A percentile compares a stretch with the other conserved stretches of the same genome.
These are phyloP conservation scores for Porogramme epimiltina DNA, from an alignment of 1,284 basidiomycete genomes.

Conservation along the genomic window DNA sequence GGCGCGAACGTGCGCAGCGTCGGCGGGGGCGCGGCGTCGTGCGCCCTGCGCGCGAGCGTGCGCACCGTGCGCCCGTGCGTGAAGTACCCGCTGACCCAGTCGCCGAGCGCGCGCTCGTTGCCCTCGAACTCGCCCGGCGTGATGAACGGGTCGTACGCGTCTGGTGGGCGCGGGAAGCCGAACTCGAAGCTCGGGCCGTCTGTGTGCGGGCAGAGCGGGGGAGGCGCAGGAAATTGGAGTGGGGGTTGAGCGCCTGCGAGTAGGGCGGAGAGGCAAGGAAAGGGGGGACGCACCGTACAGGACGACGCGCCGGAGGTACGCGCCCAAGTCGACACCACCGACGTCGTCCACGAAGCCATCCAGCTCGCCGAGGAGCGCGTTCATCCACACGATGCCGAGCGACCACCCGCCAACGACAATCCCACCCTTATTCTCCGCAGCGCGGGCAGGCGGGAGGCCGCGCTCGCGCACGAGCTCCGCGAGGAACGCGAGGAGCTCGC, in stretches of 20 bases:
- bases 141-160: slow-evolving; percentile 11
- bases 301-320: slow-evolving; percentile 3
- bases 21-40: slow-evolving; percentile 1
- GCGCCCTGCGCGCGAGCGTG: slow-evolving; percentile 4
- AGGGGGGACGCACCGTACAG: background rate
- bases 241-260: too few relatives aligned
- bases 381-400: slow-evolving; percentile 8
- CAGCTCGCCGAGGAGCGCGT: slow-evolving; percentile 4
- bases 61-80: slow-evolving; percentile 10
- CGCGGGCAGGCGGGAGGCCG: slow-evolving; percentile 14
- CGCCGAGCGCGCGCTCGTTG: background rate
- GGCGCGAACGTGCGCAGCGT: slow-evolving; percentile 5
- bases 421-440: slow-evolving; percentile 1
- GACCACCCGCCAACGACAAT: slow-evolving; percentile 11
- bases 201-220: background rate
- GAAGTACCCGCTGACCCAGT: slow-evolving; percentile 17
- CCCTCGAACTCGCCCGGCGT: background rate
- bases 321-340: background rate
- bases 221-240: too few relatives aligned
- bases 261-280: background rate
- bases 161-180: slow-evolving; percentile 3
- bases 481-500: slow-evolving; percentile 23
- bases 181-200: background rate
- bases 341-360: background rate
- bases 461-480: slow-evolving; percentile 24